Percentiles rank a stretch among this genome's conserved stretches.
These are phyloP conservation scores for Diplodia seriata DNA, from an alignment of 2,329 filamentous ascomycete species.

Conservation along the genomic window DNA sequence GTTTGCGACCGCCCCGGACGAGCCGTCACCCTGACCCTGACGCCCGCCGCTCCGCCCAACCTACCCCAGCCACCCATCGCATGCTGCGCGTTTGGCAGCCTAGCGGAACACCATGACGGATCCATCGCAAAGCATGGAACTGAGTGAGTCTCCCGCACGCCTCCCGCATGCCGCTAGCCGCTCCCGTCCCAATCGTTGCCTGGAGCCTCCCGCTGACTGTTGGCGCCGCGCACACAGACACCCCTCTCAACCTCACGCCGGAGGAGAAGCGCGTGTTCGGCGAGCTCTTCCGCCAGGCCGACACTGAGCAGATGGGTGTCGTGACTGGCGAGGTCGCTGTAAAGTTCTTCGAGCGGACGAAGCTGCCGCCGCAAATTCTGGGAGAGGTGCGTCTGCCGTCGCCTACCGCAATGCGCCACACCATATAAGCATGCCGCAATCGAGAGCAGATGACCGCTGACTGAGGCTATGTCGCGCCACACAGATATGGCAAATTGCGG, in stretches of 20 bases:
- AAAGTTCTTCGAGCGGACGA: conserved; percentile 97
- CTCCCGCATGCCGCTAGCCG: conserved; percentile 2
- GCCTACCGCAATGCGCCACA: conserved; percentile 6
- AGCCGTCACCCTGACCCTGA: conserved; percentile 30
- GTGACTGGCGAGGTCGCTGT: conserved; percentile 96
- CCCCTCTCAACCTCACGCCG: conserved; percentile 81
- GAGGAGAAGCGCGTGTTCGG: conserved; percentile 95
- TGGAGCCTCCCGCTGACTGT: conserved; percentile 27
- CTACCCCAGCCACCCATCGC: conserved; percentile 30
- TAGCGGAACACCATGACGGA: conserved; percentile 47
- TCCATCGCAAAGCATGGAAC: conserved; percentile 43
- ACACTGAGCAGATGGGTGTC: conserved; percentile 88
- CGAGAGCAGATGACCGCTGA: conserved; percentile 27
- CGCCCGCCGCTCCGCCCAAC: conserved; percentile 29
- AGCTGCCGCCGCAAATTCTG: conserved; percentile 81
- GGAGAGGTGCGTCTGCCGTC: conserved; percentile 57
- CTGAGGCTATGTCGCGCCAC: conserved; percentile 21
- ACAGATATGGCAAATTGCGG: conserved; percentile 98
- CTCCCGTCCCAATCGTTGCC: conserved; percentile 36
- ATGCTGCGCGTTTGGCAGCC: conserved; percentile 28
- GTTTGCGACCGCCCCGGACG: background rate
- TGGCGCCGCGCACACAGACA: conserved; percentile 41
- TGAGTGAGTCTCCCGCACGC: conserved; percentile 41
- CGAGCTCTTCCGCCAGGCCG: conserved; percentile 90
- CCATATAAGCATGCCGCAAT: conserved; percentile 23